Evolutionary conservation across 257 asterid species (phyloP).

Genomic region (Nicotiana obtusifolia): DNA sequence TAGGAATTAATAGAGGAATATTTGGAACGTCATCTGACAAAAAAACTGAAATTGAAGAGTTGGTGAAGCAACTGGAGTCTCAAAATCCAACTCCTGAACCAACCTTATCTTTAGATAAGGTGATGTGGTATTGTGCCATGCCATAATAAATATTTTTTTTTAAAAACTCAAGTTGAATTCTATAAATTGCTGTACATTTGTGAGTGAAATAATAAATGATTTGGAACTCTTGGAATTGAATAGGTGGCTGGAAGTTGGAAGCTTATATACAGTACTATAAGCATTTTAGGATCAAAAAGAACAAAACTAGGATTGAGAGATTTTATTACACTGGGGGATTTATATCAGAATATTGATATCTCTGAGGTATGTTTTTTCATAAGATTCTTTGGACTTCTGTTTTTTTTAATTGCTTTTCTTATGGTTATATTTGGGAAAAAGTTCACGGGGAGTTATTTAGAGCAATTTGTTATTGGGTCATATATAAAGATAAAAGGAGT

Average conservation of each 20-base stretch:
- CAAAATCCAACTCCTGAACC: conserved; percentile 78
- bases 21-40: conserved; percentile 64
- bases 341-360: conserved; percentile 52
- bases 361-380: conserved; percentile 46
- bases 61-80: conserved; percentile 66
- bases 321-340: conserved; percentile 68
- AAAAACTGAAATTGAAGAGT: conserved; percentile 48
- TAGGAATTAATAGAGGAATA: conserved; percentile 84
- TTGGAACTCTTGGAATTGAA: not conserved
- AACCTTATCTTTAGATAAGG: conserved; percentile 64
- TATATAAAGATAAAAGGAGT: no score
- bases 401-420: no score
- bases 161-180: not conserved
- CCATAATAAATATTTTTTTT: not conserved
- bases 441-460: no score
- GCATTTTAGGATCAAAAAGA: conserved; percentile 77
- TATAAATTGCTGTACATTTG: not conserved
- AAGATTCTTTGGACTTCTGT: not conserved
- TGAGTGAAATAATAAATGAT: conserved; percentile 6
- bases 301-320: conserved; percentile 89
- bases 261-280: conserved; percentile 78
- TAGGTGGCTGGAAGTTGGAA: conserved; percentile 85
- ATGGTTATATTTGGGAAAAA: no score
- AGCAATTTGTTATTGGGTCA: no score
- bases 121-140: conserved; percentile 10